phyloP scores from a whole-genome alignment of 1,284 basidiomycete genomes.

The Xanthoconium separans region DNA sequence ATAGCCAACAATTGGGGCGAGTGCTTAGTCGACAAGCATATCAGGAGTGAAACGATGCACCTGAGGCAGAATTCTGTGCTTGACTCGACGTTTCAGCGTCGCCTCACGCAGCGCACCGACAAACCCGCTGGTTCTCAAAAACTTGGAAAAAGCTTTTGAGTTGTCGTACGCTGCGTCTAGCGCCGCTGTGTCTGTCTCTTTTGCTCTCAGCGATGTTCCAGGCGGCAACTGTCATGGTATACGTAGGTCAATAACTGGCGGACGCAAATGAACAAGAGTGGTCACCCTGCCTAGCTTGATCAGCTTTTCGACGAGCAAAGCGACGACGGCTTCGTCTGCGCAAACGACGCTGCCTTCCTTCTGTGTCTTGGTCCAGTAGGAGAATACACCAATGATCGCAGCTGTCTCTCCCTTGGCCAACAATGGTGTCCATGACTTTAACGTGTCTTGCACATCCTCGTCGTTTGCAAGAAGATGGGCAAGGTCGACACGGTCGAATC shows the following conservation, averaged over 20 bases:
- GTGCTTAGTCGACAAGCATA: background rate
- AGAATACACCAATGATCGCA: conserved; percentile 39
- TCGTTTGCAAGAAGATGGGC: conserved; percentile 37
- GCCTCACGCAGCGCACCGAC: conserved; percentile 10
- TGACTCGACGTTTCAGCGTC: conserved; percentile 25
- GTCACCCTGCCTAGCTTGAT: conserved; percentile 22
- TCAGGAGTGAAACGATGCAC: conserved; percentile 2
- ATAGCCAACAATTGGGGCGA: background rate
- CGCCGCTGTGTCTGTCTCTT: conserved; percentile 1
- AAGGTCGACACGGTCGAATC: conserved; percentile 43
- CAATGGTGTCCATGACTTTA: conserved; percentile 37
- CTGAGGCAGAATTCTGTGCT: conserved; percentile 25
- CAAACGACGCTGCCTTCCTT: conserved; percentile 16
- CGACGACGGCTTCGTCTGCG: conserved; percentile 10
- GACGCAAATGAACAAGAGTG: background rate
- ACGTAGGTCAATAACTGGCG: background rate
- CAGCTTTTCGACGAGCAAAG: conserved; percentile 15
- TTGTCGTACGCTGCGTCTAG: conserved; percentile 30
- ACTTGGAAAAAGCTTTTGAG: conserved; percentile 28
- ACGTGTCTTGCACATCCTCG: conserved; percentile 25
- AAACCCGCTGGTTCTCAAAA: conserved; percentile 16
- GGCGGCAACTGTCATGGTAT: conserved; percentile 12
- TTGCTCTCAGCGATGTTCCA: conserved; percentile 8
- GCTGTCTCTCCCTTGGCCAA: conserved; percentile 27
- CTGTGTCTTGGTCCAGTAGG: conserved; percentile 37